phyloP scores from a whole-genome alignment of 495 filamentous ascomycete genomes.

The Penicillium alfredii region DNA sequence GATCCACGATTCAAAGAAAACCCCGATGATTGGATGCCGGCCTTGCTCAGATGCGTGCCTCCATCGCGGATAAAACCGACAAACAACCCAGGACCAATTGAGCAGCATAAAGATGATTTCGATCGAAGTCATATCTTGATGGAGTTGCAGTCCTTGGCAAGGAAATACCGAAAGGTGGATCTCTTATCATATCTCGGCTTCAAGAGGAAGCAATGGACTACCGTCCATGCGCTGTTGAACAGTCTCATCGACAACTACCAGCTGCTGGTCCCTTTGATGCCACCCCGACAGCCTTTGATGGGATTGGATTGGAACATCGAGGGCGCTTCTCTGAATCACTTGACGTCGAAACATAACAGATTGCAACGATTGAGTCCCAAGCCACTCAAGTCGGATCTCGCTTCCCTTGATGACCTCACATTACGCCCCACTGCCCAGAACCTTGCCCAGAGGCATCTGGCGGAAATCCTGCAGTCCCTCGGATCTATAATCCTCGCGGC shows the following conservation, averaged over 20 bases:
- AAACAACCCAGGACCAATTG: constrained; percentile 2
- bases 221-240: constrained; percentile 34
- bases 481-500: constrained; percentile 51
- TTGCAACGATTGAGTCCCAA: neutral
- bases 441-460: constrained; percentile 21
- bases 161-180: constrained; percentile 22
- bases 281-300: constrained; percentile 11
- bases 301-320: constrained; percentile 21
- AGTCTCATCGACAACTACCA: constrained; percentile 35
- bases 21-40: constrained; percentile 35
- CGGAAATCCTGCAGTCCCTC: constrained; percentile 31
- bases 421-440: constrained; percentile 20
- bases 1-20: too few relatives aligned
- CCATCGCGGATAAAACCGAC: constrained; percentile 19
- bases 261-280: constrained; percentile 14
- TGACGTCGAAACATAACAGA: neutral
- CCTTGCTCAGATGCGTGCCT: constrained; percentile 41
- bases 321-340: neutral
- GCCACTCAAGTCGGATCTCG: constrained; percentile 2
- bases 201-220: constrained; percentile 37
- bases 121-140: constrained; percentile 19
- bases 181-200: constrained; percentile 41
- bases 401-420: constrained; percentile 18
- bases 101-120: constrained; percentile 14
- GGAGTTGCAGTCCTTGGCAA: constrained; percentile 23